Base-by-base conservation (phyloP, 2,329 filamentous ascomycete genomes). In the Lecanicillium sp. region DNA sequence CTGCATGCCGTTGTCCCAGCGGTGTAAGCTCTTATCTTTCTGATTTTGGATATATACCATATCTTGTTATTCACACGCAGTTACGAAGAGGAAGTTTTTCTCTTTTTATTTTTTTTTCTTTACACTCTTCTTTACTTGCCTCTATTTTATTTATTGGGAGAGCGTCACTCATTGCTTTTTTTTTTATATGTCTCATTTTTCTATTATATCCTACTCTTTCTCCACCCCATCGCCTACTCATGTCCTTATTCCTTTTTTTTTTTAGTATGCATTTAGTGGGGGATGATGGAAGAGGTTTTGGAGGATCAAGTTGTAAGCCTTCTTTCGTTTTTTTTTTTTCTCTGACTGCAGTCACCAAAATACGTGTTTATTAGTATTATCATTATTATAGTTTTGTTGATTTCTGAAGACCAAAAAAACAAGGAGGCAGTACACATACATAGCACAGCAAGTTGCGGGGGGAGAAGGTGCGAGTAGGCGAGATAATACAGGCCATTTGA, bases 131-230 rank as follows among this genome's bases (percentile, higher is more conserved):
- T 23, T 29, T 14, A 15, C 7, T 42, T 29, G 6, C 5, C 15
- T 8, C 14, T 14, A 36, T 30, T 9, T 6, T 30, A 23, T 9
- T 24, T 26, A 6, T 21, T 29, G 45, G 29, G 37, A 42, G 37
- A 27, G 44, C 17, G 19, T 20, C 37, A 27, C 23, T 48, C 27
- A 30, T 21, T 48, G n/a, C 12, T 23, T 35, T 15, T 49, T 52
- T 50, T 51, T 50, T 56, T 53, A 44, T 44, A 29, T 50, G 42
- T 51, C 50, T 47, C 54, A 46, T 52, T 51, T 54, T 56, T 51
- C 50, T 51, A 58, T 53, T 54, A 55, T 56, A 55, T 52, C 14
- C 15, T 56, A 58, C 49, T 51, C 33, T 40, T 52, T 49, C 47
- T 42, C 35, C 29, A 26, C 46, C 47, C 42, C 46, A 51, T 45